Evolutionary conservation across 2,329 filamentous ascomycete species (phyloP).

Genomic region (Aspergillus fumigatiaffinis): DNA sequence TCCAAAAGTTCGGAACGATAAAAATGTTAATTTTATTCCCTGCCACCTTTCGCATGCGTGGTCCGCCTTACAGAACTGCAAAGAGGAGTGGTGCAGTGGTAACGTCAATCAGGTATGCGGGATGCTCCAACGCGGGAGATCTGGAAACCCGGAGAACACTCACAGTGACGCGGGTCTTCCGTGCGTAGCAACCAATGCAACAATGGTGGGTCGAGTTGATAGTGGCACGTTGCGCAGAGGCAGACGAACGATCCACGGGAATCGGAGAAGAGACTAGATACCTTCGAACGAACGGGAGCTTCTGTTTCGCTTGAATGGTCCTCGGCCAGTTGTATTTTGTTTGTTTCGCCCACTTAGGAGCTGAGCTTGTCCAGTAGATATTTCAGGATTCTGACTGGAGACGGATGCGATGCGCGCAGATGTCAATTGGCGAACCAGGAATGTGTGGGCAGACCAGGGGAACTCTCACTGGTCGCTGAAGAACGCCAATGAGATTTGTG

Average conservation of each 20-base stretch:
- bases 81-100: slow-evolving; percentile 15
- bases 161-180: slow-evolving; percentile 17
- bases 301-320: slow-evolving; percentile 15
- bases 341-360: background rate
- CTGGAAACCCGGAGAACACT: slow-evolving; percentile 13
- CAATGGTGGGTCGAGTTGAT: slow-evolving; percentile 27
- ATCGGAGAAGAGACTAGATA: slow-evolving; percentile 9
- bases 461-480: slow-evolving; percentile 20
- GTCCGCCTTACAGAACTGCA: slow-evolving; percentile 12
- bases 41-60: slow-evolving; percentile 6
- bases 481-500: slow-evolving; percentile 14
- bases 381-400: slow-evolving; percentile 21
- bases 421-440: slow-evolving; percentile 40
- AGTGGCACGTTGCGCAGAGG: slow-evolving; percentile 29
- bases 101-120: slow-evolving; percentile 25
- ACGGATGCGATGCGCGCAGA: slow-evolving; percentile 24
- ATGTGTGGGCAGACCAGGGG: slow-evolving; percentile 18
- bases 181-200: slow-evolving; percentile 14
- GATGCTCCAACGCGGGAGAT: slow-evolving; percentile 9
- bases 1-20: background rate
- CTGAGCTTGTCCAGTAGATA: slow-evolving; percentile 12
- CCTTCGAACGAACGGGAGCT: slow-evolving; percentile 1
- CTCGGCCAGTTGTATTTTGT: slow-evolving; percentile 12
- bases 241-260: slow-evolving; percentile 10
- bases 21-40: slow-evolving; percentile 3